Conservation (phyloP, 2,329 filamentous ascomycete species). For the Exutisphaerella laricina region DNA sequence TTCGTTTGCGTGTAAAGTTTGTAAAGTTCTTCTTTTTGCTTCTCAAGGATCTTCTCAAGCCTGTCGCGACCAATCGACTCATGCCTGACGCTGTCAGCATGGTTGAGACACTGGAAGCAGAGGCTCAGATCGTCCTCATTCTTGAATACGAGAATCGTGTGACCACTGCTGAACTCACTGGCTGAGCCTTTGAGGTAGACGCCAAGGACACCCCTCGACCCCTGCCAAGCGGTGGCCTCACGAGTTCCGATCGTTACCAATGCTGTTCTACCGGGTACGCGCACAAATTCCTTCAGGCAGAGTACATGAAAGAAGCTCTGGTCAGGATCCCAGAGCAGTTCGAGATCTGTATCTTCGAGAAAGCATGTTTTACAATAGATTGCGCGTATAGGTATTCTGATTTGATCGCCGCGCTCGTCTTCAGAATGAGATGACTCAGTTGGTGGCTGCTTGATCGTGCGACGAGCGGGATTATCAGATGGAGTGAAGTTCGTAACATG, state of each 20-base stretch:
- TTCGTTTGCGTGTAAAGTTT: background rate
- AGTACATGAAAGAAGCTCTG: background rate
- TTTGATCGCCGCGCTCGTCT: background rate
- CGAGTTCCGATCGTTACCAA: slow-evolving; percentile 6
- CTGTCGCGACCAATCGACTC: background rate
- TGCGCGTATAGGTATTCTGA: slow-evolving; percentile 1
- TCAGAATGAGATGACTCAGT: background rate
- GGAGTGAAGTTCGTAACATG: background rate
- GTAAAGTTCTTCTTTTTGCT: background rate
- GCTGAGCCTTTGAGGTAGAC: slow-evolving; percentile 11
- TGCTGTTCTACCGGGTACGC: background rate
- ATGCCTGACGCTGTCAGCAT: background rate
- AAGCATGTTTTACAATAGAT: slow-evolving; percentile 13
- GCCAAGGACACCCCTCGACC: background rate
- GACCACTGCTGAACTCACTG: slow-evolving; percentile 7
- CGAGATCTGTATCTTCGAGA: background rate
- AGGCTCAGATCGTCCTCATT: background rate
- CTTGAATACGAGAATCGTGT: slow-evolving; percentile 10
- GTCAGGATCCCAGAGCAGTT: slow-evolving; percentile 10
- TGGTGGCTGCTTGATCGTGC: background rate
- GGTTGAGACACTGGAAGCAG: background rate
- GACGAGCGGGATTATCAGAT: background rate
- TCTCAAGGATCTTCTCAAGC: background rate
- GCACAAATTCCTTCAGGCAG: background rate
- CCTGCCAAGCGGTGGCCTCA: slow-evolving; percentile 1